Percentiles rank a stretch among this genome's conserved stretches.
These are phyloP conservation scores for Vicia villosa DNA, from an alignment of 306 rosid genomes.

Conservation along the genomic window DNA sequence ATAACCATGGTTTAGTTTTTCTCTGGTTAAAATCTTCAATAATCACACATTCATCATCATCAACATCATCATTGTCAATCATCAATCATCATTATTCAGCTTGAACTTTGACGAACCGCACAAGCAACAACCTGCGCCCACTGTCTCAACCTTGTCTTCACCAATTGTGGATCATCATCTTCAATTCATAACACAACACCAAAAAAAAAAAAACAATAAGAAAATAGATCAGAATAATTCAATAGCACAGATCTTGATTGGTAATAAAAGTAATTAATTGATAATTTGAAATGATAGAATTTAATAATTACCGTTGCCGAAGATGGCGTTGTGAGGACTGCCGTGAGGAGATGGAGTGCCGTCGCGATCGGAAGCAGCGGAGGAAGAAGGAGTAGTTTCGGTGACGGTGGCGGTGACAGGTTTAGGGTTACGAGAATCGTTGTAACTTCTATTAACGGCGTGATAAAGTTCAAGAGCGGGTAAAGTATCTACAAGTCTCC, in stretches of 20 bases:
- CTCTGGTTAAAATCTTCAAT: constrained; percentile 12
- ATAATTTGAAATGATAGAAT: background rate
- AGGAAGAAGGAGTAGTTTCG: constrained; percentile 46
- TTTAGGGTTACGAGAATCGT: constrained; percentile 46
- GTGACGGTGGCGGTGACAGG: constrained; percentile 20
- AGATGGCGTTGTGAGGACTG: constrained; percentile 63
- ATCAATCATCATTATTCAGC: constrained; percentile 24
- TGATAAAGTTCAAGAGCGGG: constrained; percentile 85
- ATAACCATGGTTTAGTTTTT: constrained; percentile 45
- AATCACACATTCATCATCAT: constrained; percentile 17
- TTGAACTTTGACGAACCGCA: constrained; percentile 69
- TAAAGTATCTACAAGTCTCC: constrained; percentile 69
- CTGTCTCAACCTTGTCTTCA: constrained; percentile 81
- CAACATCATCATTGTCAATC: constrained; percentile 19
- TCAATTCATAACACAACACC: constrained; percentile 37
- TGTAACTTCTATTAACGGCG: constrained; percentile 72
- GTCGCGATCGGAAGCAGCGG: constrained; percentile 64
- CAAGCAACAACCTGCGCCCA: constrained; percentile 99
- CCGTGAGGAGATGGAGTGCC: constrained; percentile 53
- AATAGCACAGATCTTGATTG: background rate
- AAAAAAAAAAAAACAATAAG: background rate
- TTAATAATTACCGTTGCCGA: constrained; percentile 57
- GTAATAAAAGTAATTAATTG: too few species aligned
- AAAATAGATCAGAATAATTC: background rate
- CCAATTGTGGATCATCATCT: constrained; percentile 83